These are phyloP conservation scores for Atalantia buxifolia DNA, from an alignment of 345 rosid species.

Conservation along the genomic window DNA sequence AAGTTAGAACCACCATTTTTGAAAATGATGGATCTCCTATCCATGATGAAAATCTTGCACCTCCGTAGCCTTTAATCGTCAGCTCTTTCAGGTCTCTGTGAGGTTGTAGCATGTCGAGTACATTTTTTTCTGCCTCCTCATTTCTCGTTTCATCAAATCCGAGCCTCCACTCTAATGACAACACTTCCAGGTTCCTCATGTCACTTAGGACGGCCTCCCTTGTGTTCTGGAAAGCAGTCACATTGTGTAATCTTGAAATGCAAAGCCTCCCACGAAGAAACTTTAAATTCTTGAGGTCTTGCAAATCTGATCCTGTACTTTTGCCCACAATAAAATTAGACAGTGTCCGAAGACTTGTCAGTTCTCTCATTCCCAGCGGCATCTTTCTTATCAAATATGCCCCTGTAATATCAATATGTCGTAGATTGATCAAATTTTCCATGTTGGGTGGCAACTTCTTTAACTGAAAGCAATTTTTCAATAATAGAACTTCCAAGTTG, in stretches of 20 bases:
- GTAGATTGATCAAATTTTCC: neutral
- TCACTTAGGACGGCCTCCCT: neutral
- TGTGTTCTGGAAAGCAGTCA: neutral
- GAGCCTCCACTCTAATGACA: neutral
- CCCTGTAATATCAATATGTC: conserved; percentile 1
- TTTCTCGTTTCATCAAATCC: neutral
- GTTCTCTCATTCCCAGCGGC: neutral
- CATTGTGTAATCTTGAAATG: neutral
- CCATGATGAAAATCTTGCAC: neutral
- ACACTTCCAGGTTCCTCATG: neutral
- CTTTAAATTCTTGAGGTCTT: neutral
- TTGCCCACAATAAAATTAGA: neutral
- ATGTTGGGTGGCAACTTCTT: neutral
- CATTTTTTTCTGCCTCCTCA: neutral
- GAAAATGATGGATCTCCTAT: neutral
- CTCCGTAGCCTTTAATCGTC: neutral
- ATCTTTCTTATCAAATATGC: neutral
- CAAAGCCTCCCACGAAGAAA: neutral
- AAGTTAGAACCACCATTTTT: neutral
- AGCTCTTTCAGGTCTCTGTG: neutral
- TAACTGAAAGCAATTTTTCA: neutral
- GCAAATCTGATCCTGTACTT: neutral
- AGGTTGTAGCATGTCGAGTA: neutral
- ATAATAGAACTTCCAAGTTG: neutral
- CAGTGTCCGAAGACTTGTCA: neutral